Evolutionary conservation across 768 basidiomycete species (phyloP), one percentile per base, ranked within the genome.

Genomic region (Boletus pseudopeckii): DNA sequence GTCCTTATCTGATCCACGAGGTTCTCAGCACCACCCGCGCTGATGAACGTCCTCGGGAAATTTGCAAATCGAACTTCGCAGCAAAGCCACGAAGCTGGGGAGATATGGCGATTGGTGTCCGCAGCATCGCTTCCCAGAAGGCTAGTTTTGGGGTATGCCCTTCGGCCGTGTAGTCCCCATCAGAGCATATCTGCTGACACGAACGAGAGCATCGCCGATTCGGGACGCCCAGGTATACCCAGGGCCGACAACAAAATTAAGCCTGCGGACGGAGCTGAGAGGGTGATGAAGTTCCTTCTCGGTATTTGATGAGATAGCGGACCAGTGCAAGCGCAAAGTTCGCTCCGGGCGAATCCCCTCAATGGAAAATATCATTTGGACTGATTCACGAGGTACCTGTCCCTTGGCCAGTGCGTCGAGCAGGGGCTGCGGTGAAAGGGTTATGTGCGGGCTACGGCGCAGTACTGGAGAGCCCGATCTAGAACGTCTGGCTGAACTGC

Each of bases 301-400:
- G 70, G 67, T 79, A 65, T 58, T 83, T 77, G 30, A 79, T 70
- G 44, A 88, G 75, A 61, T 81, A 83, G 24, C 83, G 80, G 32
- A 73, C 76, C 33, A 87, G 72, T 8, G 81, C 79, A 36, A 80
- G 74, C 0, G 81, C 81, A 34, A 90, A 77, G 63, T 90, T 85
- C 3, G 76, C 86, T 22, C 86, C 88, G 0, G 88, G 84, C 7
- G 85, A 90, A 61, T 90, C 85, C 10, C 86, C 86, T 75, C 74
- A 22, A 88, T 50, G 53, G 84, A n/a, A 74, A 61, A 90, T 83
- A 22, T 86, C 73, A n/a, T 71, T 65, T 0, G 85, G 78, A 1
- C 72, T 58, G 64, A 87, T 82, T 6, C 80, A 22, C 78, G 32
- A 85, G 71, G 9, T 65, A 84, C 45, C 75, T 70, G 67, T 87